Conservation (phyloP, 768 basidiomycete genomes). For the Leccinum ochraceum region DNA sequence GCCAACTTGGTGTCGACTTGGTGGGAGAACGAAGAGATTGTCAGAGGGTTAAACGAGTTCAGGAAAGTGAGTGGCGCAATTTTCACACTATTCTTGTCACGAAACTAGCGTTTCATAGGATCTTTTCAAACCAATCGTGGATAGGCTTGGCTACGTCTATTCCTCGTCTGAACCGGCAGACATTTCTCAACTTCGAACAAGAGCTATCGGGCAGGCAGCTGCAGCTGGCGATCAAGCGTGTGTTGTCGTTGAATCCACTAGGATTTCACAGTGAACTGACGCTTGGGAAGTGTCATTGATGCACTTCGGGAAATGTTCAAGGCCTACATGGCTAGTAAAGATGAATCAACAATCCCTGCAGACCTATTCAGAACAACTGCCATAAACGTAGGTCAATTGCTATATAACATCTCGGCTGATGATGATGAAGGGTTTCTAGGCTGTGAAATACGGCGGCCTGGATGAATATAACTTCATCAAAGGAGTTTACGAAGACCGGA, state of each 20-base stretch:
- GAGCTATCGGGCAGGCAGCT: conserved; percentile 63
- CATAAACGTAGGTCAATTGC: conserved; percentile 22
- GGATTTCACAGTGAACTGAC: background rate
- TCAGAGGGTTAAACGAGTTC: conserved; percentile 58
- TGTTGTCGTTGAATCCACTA: conserved; percentile 2
- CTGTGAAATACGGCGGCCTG: conserved; percentile 71
- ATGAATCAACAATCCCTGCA: conserved; percentile 76
- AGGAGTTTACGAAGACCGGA: conserved; percentile 67
- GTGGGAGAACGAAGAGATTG: conserved; percentile 75
- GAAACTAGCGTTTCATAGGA: conserved; percentile 36
- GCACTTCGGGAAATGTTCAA: conserved; percentile 74
- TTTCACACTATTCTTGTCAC: conserved; percentile 1
- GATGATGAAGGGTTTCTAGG: conserved; percentile 38
- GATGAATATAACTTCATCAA: conserved; percentile 75
- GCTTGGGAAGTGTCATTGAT: conserved; percentile 58
- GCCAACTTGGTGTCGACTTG: conserved; percentile 59
- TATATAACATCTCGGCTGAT: background rate
- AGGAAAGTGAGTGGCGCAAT: conserved; percentile 47
- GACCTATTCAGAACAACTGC: conserved; percentile 69
- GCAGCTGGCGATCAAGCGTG: conserved; percentile 44
- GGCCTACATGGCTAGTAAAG: conserved; percentile 66
- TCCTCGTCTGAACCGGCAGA: conserved; percentile 64
- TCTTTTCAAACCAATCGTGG: conserved; percentile 73
- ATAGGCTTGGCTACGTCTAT: conserved; percentile 79
- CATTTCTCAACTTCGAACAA: conserved; percentile 69